Evolutionary conservation across 495 filamentous ascomycete species (phyloP), one percentile per base, ranked within the genome.

Genomic region (Ramalina peruviana): DNA sequence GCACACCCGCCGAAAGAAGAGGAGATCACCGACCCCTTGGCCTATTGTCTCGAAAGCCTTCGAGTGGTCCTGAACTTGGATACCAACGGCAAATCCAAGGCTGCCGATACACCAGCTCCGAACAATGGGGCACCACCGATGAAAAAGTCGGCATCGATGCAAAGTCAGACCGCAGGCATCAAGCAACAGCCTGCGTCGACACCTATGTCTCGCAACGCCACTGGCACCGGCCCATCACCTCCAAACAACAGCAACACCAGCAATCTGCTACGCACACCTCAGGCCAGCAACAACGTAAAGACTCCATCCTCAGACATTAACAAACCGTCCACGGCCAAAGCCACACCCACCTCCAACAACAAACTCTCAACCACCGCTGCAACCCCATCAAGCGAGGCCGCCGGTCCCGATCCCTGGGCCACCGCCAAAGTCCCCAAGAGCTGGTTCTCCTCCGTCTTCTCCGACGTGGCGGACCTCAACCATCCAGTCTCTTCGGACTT

Each of bases 1-100:
- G 63, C 38, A 19, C 74, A 76, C 54, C 67, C 66, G 40, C 63
- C 64, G 40, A 63, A 71, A 47, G 67, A 74, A 46, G 48, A 58
- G 0, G 41, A 38, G 16, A 71, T 75, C 25, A 68, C 66, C 11
- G 63, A 78, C 60, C 65, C 69, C 19, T 51, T 75, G 27, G 61
- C 67, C 23, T 78, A 64, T 52, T 68, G 65, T 7, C 52, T 74
- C 6, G 69, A 75, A 21, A 67, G 66, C 43, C 58, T 76, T 49
- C 58, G 61, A 9, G 61, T 61, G 7, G 61, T 59, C 16, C 59
- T 74, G 7, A 53, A 62, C 19, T 60, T 69, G 30, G 63, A 63
- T 13, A 59, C 71, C 37, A 59, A 70, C 30, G 53, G 54, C 9
- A 65, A 63, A 21, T 52, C 55, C 13, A 61, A 63, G 36, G 26